phyloP scores from a whole-genome alignment of 2,329 filamentous ascomycete genomes.

The Epichloe baconii region DNA sequence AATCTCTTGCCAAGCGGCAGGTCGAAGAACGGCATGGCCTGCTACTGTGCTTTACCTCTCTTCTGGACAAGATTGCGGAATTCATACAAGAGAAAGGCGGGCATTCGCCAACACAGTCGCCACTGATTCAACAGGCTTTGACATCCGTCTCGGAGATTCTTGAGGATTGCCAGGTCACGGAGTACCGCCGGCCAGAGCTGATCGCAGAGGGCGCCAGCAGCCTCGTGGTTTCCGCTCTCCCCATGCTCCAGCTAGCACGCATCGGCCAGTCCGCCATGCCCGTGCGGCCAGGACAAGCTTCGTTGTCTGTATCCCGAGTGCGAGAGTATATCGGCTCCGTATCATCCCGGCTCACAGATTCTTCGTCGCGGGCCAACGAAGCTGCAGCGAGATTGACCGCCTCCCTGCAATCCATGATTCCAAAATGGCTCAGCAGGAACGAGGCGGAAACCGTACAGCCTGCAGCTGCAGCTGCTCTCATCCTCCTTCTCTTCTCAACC shows the following conservation, averaged over 20 bases:
- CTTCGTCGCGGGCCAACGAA: background rate
- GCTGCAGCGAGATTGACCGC: constrained; percentile 12
- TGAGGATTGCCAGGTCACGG: constrained; percentile 25
- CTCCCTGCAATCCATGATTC: constrained; percentile 21
- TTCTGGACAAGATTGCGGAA: constrained; percentile 35
- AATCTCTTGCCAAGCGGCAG: constrained; percentile 37
- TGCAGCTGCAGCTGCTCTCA: constrained; percentile 36
- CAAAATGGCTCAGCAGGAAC: constrained; percentile 34
- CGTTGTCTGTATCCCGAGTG: constrained; percentile 12
- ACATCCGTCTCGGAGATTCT: constrained; percentile 23
- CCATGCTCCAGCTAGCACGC: constrained; percentile 29
- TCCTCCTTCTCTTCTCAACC: constrained; percentile 33
- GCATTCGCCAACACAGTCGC: constrained; percentile 1
- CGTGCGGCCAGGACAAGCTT: constrained; percentile 12
- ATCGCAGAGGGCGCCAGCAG: constrained; percentile 47
- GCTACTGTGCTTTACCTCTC: constrained; percentile 45
- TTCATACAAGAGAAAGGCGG: constrained; percentile 12
- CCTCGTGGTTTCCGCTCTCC: constrained; percentile 41
- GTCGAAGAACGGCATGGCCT: constrained; percentile 60
- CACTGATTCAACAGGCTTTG: constrained; percentile 18
- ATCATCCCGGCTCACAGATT: constrained; percentile 8
- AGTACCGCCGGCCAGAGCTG: constrained; percentile 48
- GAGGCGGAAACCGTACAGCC: constrained; percentile 37
- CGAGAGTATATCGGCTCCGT: constrained; percentile 13
- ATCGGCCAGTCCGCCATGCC: constrained; percentile 8